Evolutionary conservation across 257 asterid genomes (phyloP).

Genomic region (Nicotiana benthamiana): DNA sequence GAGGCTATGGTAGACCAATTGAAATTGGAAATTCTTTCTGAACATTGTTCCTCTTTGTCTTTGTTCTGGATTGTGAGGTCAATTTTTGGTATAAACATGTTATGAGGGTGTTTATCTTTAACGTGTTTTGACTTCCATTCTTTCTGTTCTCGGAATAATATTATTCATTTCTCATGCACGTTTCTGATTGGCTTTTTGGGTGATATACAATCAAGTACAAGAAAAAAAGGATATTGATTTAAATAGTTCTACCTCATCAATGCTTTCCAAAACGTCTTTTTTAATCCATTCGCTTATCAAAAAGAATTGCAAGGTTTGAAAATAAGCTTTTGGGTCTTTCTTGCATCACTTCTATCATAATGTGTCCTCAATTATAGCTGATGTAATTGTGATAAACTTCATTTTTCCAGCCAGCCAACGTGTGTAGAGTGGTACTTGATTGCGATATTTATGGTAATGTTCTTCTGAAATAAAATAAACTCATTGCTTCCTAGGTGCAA

Average conservation of each 20-base stretch:
- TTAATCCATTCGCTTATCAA: neutral
- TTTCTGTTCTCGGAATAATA: neutral
- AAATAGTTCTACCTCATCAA: neutral
- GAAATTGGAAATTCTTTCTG: neutral
- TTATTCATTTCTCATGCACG: neutral
- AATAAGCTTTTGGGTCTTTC: neutral
- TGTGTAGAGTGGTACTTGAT: neutral
- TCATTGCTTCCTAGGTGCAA: conserved; percentile 56
- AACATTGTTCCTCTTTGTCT: no score
- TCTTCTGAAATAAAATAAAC: neutral
- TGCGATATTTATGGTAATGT: neutral
- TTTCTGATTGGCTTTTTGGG: neutral
- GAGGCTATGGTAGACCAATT: neutral
- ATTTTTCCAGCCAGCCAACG: neutral
- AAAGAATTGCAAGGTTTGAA: neutral
- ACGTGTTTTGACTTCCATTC: neutral
- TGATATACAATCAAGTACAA: neutral
- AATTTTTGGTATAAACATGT: neutral
- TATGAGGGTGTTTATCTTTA: neutral
- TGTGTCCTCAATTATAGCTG: conserved; percentile 1
- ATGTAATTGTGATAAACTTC: neutral
- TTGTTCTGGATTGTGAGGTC: neutral
- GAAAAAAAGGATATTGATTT: neutral
- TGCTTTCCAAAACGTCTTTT: neutral
- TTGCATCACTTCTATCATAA: neutral